Evolutionary conservation across 257 asterid species (phyloP).

Genomic region (Primulina tabacum): DNA sequence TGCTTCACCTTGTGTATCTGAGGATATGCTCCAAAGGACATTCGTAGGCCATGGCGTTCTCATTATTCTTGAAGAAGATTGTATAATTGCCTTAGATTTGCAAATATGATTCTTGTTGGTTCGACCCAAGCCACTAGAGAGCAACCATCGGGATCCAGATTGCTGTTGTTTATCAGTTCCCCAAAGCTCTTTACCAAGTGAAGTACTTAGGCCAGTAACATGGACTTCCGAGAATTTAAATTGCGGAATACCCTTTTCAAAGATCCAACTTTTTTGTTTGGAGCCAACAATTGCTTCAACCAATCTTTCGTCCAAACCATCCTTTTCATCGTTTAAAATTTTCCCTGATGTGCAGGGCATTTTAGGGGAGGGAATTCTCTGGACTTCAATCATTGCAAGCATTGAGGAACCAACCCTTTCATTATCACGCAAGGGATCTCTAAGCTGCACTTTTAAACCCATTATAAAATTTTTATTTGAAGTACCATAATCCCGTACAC

Average conservation of each 20-base stretch:
- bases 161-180: slow-evolving; percentile 49
- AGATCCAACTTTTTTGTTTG: slow-evolving; percentile 20
- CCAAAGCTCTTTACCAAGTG: slow-evolving; percentile 37
- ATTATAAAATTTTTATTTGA: slow-evolving; percentile 40
- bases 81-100: slow-evolving; percentile 36
- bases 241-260: slow-evolving; percentile 23
- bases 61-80: slow-evolving; percentile 27
- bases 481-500: slow-evolving; percentile 24
- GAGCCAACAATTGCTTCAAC: slow-evolving; percentile 18
- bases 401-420: slow-evolving; percentile 67
- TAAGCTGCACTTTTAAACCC: slow-evolving; percentile 70
- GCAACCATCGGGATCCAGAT: slow-evolving; percentile 74
- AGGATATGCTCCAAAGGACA: slow-evolving; percentile 70
- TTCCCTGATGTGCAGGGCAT: slow-evolving; percentile 17
- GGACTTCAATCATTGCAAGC: slow-evolving; percentile 61
- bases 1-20: slow-evolving; percentile 37
- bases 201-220: slow-evolving; percentile 54
- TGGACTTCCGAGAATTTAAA: slow-evolving; percentile 55
- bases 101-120: slow-evolving; percentile 37
- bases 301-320: slow-evolving; percentile 24
- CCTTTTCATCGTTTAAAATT: slow-evolving; percentile 19
- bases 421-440: slow-evolving; percentile 69
- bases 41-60: slow-evolving; percentile 26
- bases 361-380: slow-evolving; percentile 32
- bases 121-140: slow-evolving; percentile 58